Conservation (phyloP, 768 basidiomycete genomes). For the Neoboletus brunneissimus region DNA sequence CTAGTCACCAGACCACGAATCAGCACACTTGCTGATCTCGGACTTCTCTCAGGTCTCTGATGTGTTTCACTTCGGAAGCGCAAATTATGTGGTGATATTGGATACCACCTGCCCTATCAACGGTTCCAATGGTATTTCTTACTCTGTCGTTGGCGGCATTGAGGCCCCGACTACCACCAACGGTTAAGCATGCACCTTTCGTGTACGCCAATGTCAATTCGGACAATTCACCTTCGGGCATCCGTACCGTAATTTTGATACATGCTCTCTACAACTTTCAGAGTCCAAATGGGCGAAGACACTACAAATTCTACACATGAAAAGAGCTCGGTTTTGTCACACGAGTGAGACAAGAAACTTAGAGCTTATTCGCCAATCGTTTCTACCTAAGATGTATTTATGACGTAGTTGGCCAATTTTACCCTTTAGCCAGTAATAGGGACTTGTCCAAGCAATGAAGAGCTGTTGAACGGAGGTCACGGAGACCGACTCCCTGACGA, state of each 20-base stretch:
- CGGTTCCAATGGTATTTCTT: conserved; percentile 23
- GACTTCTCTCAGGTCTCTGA: conserved; percentile 21
- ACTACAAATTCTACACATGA: background rate
- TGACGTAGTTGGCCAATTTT: too few relatives aligned
- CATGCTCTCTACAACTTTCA: background rate
- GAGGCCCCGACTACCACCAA: conserved; percentile 18
- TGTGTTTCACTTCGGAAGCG: conserved; percentile 19
- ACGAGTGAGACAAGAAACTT: too few relatives aligned
- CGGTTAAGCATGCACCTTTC: background rate
- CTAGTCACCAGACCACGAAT: too few relatives aligned
- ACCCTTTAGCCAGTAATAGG: too few relatives aligned
- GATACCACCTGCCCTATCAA: conserved; percentile 24
- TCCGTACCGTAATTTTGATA: background rate
- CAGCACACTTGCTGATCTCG: conserved; percentile 1
- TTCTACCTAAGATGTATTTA: too few relatives aligned
- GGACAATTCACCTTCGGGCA: background rate
- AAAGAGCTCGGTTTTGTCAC: too few relatives aligned
- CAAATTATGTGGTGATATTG: conserved; percentile 24
- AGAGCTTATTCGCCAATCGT: too few relatives aligned
- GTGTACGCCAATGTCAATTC: background rate
- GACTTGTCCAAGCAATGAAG: background rate
- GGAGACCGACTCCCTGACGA: background rate
- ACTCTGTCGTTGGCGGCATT: conserved; percentile 24
- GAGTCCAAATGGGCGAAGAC: background rate
- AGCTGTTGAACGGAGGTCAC: background rate